phyloP scores from a whole-genome alignment of 2,329 filamentous ascomycete species.

The Penicillium corylophilum region DNA sequence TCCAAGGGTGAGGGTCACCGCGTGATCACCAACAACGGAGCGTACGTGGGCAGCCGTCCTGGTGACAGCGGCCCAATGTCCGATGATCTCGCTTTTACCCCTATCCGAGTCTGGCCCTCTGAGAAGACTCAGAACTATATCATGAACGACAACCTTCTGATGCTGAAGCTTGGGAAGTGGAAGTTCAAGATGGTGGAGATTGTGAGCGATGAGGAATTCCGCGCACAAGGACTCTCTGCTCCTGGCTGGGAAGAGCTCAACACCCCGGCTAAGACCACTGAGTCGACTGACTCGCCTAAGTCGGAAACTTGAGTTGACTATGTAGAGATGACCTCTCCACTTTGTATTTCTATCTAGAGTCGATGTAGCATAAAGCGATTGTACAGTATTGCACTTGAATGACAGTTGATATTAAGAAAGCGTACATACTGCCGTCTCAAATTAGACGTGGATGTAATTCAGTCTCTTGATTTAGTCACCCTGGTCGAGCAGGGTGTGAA shows the following conservation, averaged over 20 bases:
- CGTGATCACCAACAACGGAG: slow-evolving; percentile 50
- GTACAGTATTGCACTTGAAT: slow-evolving; percentile 37
- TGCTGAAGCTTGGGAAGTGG: slow-evolving; percentile 60
- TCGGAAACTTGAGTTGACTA: background rate
- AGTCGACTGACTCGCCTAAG: background rate
- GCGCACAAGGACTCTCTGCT: slow-evolving; percentile 44
- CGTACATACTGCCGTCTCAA: background rate
- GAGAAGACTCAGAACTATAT: slow-evolving; percentile 50
- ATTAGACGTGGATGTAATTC: no score
- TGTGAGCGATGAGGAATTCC: slow-evolving; percentile 55
- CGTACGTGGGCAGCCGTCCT: slow-evolving; percentile 49
- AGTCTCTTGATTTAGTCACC: no score
- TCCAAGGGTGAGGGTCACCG: slow-evolving; percentile 55
- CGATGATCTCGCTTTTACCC: slow-evolving; percentile 50
- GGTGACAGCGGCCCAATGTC: slow-evolving; percentile 43
- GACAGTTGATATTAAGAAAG: background rate
- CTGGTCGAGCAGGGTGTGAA: no score
- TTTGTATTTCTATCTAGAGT: slow-evolving; percentile 9
- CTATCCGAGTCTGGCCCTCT: slow-evolving; percentile 45
- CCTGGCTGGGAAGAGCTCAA: slow-evolving; percentile 51
- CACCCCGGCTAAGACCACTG: slow-evolving; percentile 8
- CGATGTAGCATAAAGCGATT: slow-evolving; percentile 8
- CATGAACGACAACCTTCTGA: slow-evolving; percentile 52
- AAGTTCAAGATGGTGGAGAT: slow-evolving; percentile 59
- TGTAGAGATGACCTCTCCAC: slow-evolving; percentile 7